phyloP scores from a whole-genome alignment of 2,329 filamentous ascomycete species.

The Phyllosticta capitalensis region DNA sequence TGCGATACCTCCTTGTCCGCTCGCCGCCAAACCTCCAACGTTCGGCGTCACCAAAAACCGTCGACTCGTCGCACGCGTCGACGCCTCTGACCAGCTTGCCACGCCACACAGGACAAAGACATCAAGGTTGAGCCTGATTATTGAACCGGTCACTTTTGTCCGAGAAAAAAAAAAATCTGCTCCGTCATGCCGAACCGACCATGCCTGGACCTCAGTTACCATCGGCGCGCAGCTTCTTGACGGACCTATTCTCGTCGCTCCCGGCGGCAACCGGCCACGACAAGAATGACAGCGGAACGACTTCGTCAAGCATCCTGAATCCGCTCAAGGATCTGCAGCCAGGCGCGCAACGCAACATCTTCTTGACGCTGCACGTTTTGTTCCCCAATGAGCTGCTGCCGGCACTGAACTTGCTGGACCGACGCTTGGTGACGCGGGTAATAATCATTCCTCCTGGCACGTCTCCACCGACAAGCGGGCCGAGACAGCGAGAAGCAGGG shows the following conservation, averaged over 20 bases:
- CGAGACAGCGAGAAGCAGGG: neutral
- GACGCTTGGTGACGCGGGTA: constrained; percentile 55
- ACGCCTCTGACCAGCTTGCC: neutral
- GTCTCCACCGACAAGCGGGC: neutral
- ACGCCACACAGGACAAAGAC: neutral
- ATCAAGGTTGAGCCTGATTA: constrained; percentile 12
- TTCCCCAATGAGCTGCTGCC: constrained; percentile 75
- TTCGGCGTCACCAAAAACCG: neutral
- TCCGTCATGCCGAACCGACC: constrained; percentile 13
- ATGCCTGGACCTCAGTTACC: constrained; percentile 14
- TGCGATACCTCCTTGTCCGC: neutral
- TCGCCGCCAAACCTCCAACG: neutral
- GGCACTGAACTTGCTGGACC: constrained; percentile 79
- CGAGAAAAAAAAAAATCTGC: constrained; percentile 18
- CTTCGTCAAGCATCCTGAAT: constrained; percentile 15
- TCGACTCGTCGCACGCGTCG: neutral
- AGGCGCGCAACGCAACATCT: constrained; percentile 37
- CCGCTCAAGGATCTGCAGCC: constrained; percentile 17
- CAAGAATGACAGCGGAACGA: constrained; percentile 2
- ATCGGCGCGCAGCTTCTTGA: constrained; percentile 23
- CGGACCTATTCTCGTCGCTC: constrained; percentile 23
- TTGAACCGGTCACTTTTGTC: constrained; percentile 7
- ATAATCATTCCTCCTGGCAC: constrained; percentile 9
- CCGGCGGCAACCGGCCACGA: constrained; percentile 3
- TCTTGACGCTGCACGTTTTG: constrained; percentile 76